These are phyloP conservation scores for Populus deltoides DNA, from an alignment of 345 rosid species.

Conservation along the genomic window DNA sequence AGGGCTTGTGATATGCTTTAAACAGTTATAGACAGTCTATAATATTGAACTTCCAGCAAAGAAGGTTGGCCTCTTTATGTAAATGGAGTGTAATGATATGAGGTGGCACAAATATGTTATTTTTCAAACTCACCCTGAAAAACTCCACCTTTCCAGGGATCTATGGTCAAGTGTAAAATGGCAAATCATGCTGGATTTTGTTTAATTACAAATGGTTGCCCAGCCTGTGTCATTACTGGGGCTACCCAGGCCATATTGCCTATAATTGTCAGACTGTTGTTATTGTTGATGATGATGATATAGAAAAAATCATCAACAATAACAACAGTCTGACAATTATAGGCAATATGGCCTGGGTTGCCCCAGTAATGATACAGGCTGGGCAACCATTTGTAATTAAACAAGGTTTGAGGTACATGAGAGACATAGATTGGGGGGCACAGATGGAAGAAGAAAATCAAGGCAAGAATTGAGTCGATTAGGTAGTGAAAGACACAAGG, in stretches of 20 bases:
- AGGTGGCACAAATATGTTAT: not conserved
- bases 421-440: not conserved
- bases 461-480: not conserved
- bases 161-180: not conserved
- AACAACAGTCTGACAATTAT: not conserved
- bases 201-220: not conserved
- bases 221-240: not conserved
- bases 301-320: too few relatives aligned
- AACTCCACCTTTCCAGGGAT: not conserved
- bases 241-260: not conserved
- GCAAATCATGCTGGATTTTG: not conserved
- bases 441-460: not conserved
- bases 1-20: not conserved
- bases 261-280: not conserved
- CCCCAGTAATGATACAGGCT: not conserved
- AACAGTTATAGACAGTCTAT: not conserved
- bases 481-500: not conserved
- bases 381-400: not conserved
- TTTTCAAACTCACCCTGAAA: not conserved
- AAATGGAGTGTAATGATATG: not conserved
- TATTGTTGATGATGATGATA: too few relatives aligned
- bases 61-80: not conserved
- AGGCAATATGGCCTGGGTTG: not conserved
- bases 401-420: not conserved
- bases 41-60: not conserved